Percentiles rank a stretch among this genome's conserved stretches.
phyloP scores from a whole-genome alignment of 2,329 filamentous ascomycete species.

The Microcyclosporella mali region DNA sequence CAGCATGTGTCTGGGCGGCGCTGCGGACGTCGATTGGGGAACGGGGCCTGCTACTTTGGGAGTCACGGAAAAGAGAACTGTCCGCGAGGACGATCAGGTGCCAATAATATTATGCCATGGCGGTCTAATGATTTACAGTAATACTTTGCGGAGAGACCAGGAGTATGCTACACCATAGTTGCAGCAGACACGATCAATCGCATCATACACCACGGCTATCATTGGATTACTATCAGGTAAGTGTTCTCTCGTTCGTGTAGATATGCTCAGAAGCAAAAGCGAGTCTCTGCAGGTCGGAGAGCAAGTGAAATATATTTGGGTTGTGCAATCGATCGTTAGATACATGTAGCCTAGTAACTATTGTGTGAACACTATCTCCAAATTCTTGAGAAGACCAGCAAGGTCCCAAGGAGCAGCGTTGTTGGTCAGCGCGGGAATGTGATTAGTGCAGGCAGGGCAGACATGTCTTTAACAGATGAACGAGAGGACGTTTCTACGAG shows the following conservation, averaged over 20 bases:
- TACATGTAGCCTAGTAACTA: too few relatives aligned
- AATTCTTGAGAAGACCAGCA: too few relatives aligned
- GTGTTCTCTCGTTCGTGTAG: not conserved
- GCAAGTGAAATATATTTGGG: too few relatives aligned
- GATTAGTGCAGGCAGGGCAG: not conserved
- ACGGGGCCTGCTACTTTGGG: not conserved
- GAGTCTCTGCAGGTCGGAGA: too few relatives aligned
- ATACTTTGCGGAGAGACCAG: slow-evolving; percentile 5
- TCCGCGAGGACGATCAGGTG: slow-evolving; percentile 19
- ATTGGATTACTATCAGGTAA: not conserved
- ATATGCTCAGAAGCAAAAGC: too few relatives aligned
- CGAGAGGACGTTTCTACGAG: not conserved
- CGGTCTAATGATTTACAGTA: slow-evolving; percentile 8
- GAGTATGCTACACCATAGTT: slow-evolving; percentile 1
- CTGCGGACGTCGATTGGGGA: not conserved
- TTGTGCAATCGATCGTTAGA: too few relatives aligned
- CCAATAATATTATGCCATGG: slow-evolving; percentile 1
- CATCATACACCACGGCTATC: not conserved
- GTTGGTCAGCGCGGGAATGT: not conserved
- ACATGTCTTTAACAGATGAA: not conserved
- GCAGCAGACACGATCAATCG: not conserved
- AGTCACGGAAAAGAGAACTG: slow-evolving; percentile 11
- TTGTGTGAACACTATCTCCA: too few relatives aligned
- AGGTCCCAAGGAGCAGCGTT: too few relatives aligned
- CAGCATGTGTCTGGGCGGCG: slow-evolving; percentile 5